Conservation (phyloP, 2,329 filamentous ascomycete species). For the Laburnicola sp. region DNA sequence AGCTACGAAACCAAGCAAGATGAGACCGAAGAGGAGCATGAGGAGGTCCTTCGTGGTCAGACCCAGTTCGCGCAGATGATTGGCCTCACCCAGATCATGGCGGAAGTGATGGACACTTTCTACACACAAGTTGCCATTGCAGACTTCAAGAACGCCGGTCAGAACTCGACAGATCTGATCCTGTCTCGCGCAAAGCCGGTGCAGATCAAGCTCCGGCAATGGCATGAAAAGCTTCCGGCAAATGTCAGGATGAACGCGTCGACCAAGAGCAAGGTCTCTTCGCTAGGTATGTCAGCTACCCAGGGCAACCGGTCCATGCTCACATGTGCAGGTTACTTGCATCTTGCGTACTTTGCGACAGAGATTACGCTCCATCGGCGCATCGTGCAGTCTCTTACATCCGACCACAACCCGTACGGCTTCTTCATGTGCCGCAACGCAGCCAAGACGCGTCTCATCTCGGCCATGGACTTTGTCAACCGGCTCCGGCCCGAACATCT, state of each 20-base stretch:
- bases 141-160: constrained; percentile 66
- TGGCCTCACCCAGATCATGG: constrained; percentile 71
- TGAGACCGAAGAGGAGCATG: neutral
- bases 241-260: constrained; percentile 65
- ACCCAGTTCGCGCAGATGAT: constrained; percentile 49
- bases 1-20: too few relatives aligned
- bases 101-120: constrained; percentile 80
- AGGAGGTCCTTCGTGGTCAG: neutral
- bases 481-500: constrained; percentile 15
- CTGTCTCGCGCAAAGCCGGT: constrained; percentile 78
- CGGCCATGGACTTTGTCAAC: constrained; percentile 77
- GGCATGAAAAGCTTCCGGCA: constrained; percentile 71
- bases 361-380: constrained; percentile 91
- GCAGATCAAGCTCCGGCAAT: constrained; percentile 79
- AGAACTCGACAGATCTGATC: constrained; percentile 71
- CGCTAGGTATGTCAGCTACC: constrained; percentile 40
- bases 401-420: constrained; percentile 22
- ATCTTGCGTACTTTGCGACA: constrained; percentile 89
- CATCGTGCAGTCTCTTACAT: constrained; percentile 77
- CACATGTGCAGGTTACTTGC: constrained; percentile 62
- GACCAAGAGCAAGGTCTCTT: constrained; percentile 48
- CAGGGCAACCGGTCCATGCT: constrained; percentile 9
- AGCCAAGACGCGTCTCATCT: constrained; percentile 90
- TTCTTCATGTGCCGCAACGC: constrained; percentile 72
- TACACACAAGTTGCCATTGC: constrained; percentile 78